Base-by-base conservation (phyloP, 2,329 filamentous ascomycete genomes). In the Talaromyces sp. region DNA sequence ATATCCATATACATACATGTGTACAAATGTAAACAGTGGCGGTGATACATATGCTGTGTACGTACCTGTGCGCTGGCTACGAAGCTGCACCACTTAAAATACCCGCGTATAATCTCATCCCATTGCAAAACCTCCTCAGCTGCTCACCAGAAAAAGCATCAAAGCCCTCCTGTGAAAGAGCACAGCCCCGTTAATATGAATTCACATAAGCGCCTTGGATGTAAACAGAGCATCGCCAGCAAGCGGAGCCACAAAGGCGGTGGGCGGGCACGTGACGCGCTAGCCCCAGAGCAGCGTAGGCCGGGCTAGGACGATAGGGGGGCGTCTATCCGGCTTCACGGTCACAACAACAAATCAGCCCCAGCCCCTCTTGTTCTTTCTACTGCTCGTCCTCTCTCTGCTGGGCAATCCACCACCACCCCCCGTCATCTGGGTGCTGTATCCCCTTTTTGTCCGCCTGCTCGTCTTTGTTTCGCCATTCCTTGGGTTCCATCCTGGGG, bases 271-370 rank as follows among this genome's bases (percentile, higher is more conserved):
- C 54, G 54, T 56, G 54, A 56, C 17, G 35, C 8, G 43, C 43
- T 46, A 46, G 54, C 35, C 52, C 51, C 52, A 7, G 17, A 32
- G n/a, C 29, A 17, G 32, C 6, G 35, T 43, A 14, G 24, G 9
- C 43, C 19, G 19, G 35, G 32, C 35, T 43, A 41, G 41, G 53
- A 24, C 19, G 53, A 56, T n/a, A 55, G 35, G 35, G 54, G 54
- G 55, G 54, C 21, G 43, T 31, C 14, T 55, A 38, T 38, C 38
- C n/a, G 17, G 29, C 24, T 38, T n/a, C 27, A 24, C 49, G 49
- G 26, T 38, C 55, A 49, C 55, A 56, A 56, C 55, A 56, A 56
- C 55, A 49, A 41, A 56, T 56, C 55, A 46, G n/a, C 55, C 46
- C 38, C 46, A 10, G 55, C 31, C n/a, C 24, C 29, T 26, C 38